phyloP scores from a whole-genome alignment of 805 yeast genomes.

The Zygotorulaspora danielsina region DNA sequence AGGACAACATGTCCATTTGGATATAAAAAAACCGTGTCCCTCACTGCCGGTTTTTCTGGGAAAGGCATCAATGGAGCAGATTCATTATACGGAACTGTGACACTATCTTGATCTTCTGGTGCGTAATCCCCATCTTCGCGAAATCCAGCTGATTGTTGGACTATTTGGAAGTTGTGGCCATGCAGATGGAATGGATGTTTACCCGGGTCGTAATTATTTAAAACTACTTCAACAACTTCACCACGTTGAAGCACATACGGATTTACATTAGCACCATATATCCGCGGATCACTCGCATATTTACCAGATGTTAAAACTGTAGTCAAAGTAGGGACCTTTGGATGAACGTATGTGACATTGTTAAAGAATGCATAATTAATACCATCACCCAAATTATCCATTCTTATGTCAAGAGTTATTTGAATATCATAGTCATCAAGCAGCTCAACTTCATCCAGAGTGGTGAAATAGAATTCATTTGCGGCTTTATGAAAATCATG shows the following conservation, averaged over 20 bases:
- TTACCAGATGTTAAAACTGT: slow-evolving; percentile 61
- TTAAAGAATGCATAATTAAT: slow-evolving; percentile 74
- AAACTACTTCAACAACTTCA: slow-evolving; percentile 68
- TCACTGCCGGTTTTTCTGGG: slow-evolving; percentile 56
- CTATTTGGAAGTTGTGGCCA: slow-evolving; percentile 66
- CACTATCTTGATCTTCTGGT: slow-evolving; percentile 24
- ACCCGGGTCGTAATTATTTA: slow-evolving; percentile 77
- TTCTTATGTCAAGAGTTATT: slow-evolving; percentile 53
- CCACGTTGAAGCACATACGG: slow-evolving; percentile 54
- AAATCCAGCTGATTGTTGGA: slow-evolving; percentile 48
- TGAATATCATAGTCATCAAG: slow-evolving; percentile 58
- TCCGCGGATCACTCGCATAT: slow-evolving; percentile 48
- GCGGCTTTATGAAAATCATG: slow-evolving; percentile 21
- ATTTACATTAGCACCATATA: slow-evolving; percentile 72
- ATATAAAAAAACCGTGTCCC: slow-evolving; percentile 70
- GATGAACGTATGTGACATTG: slow-evolving; percentile 56
- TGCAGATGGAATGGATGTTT: slow-evolving; percentile 78
- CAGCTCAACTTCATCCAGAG: slow-evolving; percentile 44
- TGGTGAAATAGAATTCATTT: slow-evolving; percentile 38
- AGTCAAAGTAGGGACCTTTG: slow-evolving; percentile 66
- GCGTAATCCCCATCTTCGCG: slow-evolving; percentile 42
- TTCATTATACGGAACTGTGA: slow-evolving; percentile 52
- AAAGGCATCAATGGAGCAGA: slow-evolving; percentile 38
- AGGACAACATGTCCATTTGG: slow-evolving; percentile 65
- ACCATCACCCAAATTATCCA: slow-evolving; percentile 71